These are phyloP conservation scores for Talaromyces marneffei DNA, from an alignment of 2,329 filamentous ascomycete species.

Conservation along the genomic window DNA sequence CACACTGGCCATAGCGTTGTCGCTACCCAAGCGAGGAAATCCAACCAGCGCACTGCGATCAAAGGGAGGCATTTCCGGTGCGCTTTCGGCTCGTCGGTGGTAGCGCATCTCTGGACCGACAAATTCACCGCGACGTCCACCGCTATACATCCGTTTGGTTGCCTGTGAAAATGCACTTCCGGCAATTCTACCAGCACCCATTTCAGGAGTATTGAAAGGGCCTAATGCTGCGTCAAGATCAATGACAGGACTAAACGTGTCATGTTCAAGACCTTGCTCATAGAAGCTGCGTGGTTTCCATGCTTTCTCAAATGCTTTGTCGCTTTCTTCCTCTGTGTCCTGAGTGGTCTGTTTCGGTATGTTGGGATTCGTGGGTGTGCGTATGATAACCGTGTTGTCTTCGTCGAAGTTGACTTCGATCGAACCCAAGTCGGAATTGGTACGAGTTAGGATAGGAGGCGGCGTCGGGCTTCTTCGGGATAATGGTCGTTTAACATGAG, in stretches of 20 bases:
- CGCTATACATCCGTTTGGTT: slow-evolving; percentile 45
- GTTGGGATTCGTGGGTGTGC: slow-evolving; percentile 36
- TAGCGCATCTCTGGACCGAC: slow-evolving; percentile 46
- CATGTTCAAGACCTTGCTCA: slow-evolving; percentile 48
- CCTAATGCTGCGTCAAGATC: slow-evolving; percentile 91
- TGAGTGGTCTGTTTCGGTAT: slow-evolving; percentile 19
- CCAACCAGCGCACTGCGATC: slow-evolving; percentile 36
- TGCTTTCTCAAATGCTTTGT: slow-evolving; percentile 30
- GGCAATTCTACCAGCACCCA: slow-evolving; percentile 27
- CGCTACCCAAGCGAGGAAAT: slow-evolving; percentile 34
- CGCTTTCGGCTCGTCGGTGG: slow-evolving; percentile 46
- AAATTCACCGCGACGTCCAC: slow-evolving; percentile 42
- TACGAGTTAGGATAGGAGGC: slow-evolving; percentile 39
- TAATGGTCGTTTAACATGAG: slow-evolving; percentile 38
- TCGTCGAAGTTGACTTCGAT: slow-evolving; percentile 46
- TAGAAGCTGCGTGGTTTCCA: slow-evolving; percentile 43
- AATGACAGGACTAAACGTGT: slow-evolving; percentile 72
- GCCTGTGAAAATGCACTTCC: slow-evolving; percentile 36
- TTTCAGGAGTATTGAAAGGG: slow-evolving; percentile 70
- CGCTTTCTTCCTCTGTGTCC: background rate
- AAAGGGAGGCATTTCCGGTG: slow-evolving; percentile 45
- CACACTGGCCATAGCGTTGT: slow-evolving; percentile 34
- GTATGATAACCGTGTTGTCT: slow-evolving; percentile 45
- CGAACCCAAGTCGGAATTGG: slow-evolving; percentile 38
- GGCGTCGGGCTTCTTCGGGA: slow-evolving; percentile 37